Evolutionary conservation across 768 basidiomycete genomes (phyloP).

Genomic region (Russula ochroleuca): DNA sequence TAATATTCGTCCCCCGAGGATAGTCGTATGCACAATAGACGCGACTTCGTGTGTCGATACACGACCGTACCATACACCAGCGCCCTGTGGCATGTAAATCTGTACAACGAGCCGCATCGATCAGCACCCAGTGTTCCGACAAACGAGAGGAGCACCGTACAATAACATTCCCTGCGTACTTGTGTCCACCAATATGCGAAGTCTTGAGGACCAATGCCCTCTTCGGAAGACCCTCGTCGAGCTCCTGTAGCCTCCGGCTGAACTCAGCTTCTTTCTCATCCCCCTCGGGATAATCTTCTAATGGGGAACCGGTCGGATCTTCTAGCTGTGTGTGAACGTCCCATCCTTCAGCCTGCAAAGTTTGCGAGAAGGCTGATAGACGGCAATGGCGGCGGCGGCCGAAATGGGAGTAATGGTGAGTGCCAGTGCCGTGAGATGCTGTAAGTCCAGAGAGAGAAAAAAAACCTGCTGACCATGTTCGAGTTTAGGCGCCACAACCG

Average conservation of each 20-base stretch:
- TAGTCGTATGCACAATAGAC: conserved; percentile 80
- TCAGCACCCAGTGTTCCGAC: not conserved
- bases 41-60: conserved; percentile 88
- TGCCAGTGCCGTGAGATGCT: not conserved
- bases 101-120: conserved; percentile 31
- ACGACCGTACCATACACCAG: conserved; percentile 90
- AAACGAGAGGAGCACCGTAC: conserved; percentile 39
- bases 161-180: conserved; percentile 86
- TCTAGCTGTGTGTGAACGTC: conserved; percentile 71
- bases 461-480: conserved; percentile 52
- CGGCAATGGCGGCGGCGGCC: not conserved
- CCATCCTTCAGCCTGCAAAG: conserved; percentile 67
- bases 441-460: not conserved
- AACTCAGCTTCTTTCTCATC: conserved; percentile 56
- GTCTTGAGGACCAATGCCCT: conserved; percentile 79
- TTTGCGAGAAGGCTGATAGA: conserved; percentile 53
- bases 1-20: conserved; percentile 78
- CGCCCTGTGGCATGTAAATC: conserved; percentile 85
- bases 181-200: conserved; percentile 92
- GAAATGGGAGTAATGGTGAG: too few relatives aligned
- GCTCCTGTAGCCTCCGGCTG: conserved; percentile 42
- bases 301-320: conserved; percentile 48
- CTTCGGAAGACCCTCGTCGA: conserved; percentile 51
- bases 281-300: conserved; percentile 55
- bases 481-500: conserved; percentile 79